Evolutionary conservation across 805 yeast genomes (phyloP), one percentile per base, ranked within the genome.

Genomic region (Saccharomycopsis lassenensis): DNA sequence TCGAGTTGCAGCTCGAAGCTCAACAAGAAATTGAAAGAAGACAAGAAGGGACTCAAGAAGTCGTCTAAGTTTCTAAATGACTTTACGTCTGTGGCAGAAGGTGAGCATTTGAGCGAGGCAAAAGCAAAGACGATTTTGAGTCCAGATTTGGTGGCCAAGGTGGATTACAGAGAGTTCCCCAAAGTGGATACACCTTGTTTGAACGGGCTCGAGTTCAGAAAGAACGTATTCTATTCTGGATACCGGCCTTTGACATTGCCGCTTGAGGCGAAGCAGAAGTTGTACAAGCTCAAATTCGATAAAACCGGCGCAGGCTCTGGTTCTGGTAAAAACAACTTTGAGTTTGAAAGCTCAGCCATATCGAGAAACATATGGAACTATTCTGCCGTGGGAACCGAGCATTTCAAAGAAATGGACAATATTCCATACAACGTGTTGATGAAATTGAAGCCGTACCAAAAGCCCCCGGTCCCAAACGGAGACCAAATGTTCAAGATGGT

Each of bases 341-440:
- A 14, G 21, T 15, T 25, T 24, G 17, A 17, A 17, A 22, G 8
- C 19, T 18, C 30, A 26, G 1, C 21, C 38, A 4, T 26, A 21
- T 14, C 30, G 25, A 21, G 35, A 10, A 42, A 42, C 31, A 39
- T 42, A 14, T 42, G 46, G 46, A 42, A 42, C 17, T 36, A 36
- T 14, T 39, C 44, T 18, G 46, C 46, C 7, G 17, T 39, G 33
- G 43, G 46, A 11, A 36, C 41, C 18, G 39, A 42, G 29, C 43
- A 37, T 26, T 42, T 39, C 30, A 32, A 40, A 18, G 46, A 42
- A 26, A 39, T 42, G 46, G 46, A 42, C 19, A 42, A 42, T 20
- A 31, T 42, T 12, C 43, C 43, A 5, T 39, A 39, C 34, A 36
- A 31, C 11, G 35, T 39, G 11, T 25, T 42, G 15, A 27, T 36